These are phyloP conservation scores for Stramenopiles sp. DNA, from an alignment of 352 stramenopile genomes.

Conservation along the genomic window DNA sequence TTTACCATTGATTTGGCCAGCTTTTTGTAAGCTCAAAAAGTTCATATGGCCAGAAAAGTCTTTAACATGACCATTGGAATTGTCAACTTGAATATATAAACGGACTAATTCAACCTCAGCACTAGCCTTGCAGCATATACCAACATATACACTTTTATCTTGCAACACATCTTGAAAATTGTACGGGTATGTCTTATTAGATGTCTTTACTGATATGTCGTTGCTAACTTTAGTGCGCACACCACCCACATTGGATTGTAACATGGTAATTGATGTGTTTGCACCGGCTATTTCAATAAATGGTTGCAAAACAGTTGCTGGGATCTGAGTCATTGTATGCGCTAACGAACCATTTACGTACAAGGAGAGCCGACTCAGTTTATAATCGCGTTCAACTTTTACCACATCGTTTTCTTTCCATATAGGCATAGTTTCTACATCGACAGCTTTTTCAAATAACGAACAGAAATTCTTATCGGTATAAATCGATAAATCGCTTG, in stretches of 20 bases:
- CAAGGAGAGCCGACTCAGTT: neutral
- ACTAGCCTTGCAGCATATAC: neutral
- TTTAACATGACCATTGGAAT: neutral
- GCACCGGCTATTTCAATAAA: slow-evolving; percentile 7
- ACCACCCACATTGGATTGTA: neutral
- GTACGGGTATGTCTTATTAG: neutral
- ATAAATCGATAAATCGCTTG: neutral
- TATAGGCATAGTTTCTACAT: neutral
- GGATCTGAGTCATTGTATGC: neutral
- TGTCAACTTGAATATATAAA: neutral
- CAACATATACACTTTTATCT: neutral
- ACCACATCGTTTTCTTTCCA: neutral
- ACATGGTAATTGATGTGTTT: neutral
- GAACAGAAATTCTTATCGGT: neutral
- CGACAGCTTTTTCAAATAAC: neutral
- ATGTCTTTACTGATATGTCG: too few relatives aligned
- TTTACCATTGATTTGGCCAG: neutral
- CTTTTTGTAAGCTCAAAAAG: neutral
- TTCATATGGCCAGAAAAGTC: neutral
- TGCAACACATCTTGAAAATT: neutral
- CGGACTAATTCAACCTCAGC: neutral
- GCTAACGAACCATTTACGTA: neutral
- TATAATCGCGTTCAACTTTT: neutral
- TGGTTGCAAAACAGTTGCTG: neutral
- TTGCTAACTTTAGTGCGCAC: too few relatives aligned